These are phyloP conservation scores for Fomitopsis betulina DNA, from an alignment of 1,284 basidiomycete genomes.

Conservation along the genomic window DNA sequence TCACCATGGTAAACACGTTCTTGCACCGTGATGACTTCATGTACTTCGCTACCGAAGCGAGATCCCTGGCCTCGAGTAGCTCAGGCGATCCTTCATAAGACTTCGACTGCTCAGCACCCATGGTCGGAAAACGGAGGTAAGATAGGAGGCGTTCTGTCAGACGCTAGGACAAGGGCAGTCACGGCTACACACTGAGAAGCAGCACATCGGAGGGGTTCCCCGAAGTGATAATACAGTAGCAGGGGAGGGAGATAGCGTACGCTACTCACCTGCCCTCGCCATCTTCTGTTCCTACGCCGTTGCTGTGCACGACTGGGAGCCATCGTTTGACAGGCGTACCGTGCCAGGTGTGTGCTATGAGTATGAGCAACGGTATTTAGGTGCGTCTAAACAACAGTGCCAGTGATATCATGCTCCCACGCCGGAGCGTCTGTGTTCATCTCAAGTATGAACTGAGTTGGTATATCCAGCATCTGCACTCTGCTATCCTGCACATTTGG, in stretches of 20 bases:
- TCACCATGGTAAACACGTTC: slow-evolving; percentile 71
- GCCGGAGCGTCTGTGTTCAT: too few species aligned
- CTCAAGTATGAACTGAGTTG: too few species aligned
- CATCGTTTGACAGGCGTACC: neutral
- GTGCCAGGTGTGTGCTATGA: too few species aligned
- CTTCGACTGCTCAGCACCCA: slow-evolving; percentile 18
- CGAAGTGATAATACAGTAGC: neutral
- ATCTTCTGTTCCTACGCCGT: neutral
- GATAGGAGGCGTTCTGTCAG: neutral
- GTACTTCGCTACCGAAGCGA: slow-evolving; percentile 54
- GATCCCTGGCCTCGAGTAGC: slow-evolving; percentile 32
- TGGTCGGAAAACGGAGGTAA: neutral
- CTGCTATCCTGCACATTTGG: too few species aligned
- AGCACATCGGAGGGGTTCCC: neutral
- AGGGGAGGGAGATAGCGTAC: neutral
- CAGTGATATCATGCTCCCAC: too few species aligned
- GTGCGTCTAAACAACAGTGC: too few species aligned
- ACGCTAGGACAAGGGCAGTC: neutral
- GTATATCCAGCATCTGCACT: too few species aligned
- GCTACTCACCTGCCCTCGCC: neutral
- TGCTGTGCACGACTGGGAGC: neutral
- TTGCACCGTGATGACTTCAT: slow-evolving; percentile 63
- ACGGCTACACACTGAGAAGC: neutral
- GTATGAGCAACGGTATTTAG: too few species aligned
- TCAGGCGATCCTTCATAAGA: slow-evolving; percentile 22